These are phyloP conservation scores for Physcomitrellopsis africana DNA, from an alignment of 225 moss, liverwort and hornwort genomes.

Conservation along the genomic window DNA sequence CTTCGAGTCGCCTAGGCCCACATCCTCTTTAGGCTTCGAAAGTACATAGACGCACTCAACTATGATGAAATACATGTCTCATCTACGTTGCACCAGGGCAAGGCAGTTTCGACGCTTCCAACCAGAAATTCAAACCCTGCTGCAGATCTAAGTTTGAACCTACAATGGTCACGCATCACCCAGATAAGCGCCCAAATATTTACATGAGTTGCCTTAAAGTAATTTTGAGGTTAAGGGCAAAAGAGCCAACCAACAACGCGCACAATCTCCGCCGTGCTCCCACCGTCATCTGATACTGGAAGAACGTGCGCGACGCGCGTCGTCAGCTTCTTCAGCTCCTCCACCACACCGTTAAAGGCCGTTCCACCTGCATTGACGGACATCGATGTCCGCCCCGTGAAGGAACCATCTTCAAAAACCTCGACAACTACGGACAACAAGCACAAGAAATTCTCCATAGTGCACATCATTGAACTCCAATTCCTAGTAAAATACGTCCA, in stretches of 20 bases:
- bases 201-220: not conserved
- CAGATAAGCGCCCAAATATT: not conserved
- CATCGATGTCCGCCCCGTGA: too few species aligned
- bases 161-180: not conserved
- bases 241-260: slow-evolving; percentile 81
- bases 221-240: slow-evolving; percentile 15
- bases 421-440: not conserved
- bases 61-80: not conserved
- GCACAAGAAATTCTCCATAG: not conserved
- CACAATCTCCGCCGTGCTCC: slow-evolving; percentile 98
- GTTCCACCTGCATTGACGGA: slow-evolving; percentile 74
- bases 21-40: slow-evolving; percentile 28
- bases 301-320: slow-evolving; percentile 97
- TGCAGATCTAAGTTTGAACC: not conserved
- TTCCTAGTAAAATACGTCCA: too few species aligned
- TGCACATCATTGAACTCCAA: too few species aligned
- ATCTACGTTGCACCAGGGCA: too few species aligned
- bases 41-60: too few species aligned
- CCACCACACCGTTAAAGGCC: slow-evolving; percentile 98
- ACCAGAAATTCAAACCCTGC: not conserved
- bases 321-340: slow-evolving; percentile 94
- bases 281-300: slow-evolving; percentile 96
- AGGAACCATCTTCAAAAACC: too few species aligned
- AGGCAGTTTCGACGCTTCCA: not conserved
- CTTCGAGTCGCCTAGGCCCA: too few species aligned